Base-by-base conservation (phyloP, 345 rosid species). In the Mallotus nudiflorus region DNA sequence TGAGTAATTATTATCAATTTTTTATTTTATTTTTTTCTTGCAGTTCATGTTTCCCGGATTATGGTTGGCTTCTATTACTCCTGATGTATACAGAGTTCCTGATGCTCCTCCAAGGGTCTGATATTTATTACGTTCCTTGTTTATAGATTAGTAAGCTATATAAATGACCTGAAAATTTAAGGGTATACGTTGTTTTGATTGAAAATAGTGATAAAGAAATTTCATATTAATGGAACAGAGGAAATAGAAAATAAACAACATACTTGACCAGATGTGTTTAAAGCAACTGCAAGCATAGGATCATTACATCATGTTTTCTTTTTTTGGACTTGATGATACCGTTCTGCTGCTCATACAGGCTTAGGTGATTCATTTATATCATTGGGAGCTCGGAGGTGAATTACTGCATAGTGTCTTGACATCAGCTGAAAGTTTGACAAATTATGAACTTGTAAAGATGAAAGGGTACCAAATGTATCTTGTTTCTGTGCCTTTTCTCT, bases 21-120 rank as follows among this genome's bases (percentile, higher is more conserved):
- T 14, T 73, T 39, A 40, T 61, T 60, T 25, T 57, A 54, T 9
- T 68, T 9, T 44, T 51, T 29, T 59, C 61, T 67, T 67, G 61
- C 80, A 77, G 80, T 29, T 24, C 42, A 44, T 77, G 42, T 72
- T 77, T 59, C 80, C 80, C 13, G 76, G 76, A n/a, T 22, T 71
- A 65, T 77, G 80, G 80, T 18, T 77, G 52, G 19, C 54, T 44
- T 67, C 72, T 0, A 20, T 72, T 33, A 71, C 80, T 5, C 69
- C 65, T 29, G 80, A 77, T 33, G 37, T 62, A 11, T 77, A 77
- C 44, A 67, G 19, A 49, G 68, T 67, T 71, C 35, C 28, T 24
- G 80, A 77, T n/a, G 14, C 80, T 46, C 72, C 49, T 51, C 11
- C 25, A 13, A 77, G 67, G 76, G 76, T 72, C 25, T 39, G 54